phyloP scores from a whole-genome alignment of 106 monocot genomes.

The Triglochin maritima region DNA sequence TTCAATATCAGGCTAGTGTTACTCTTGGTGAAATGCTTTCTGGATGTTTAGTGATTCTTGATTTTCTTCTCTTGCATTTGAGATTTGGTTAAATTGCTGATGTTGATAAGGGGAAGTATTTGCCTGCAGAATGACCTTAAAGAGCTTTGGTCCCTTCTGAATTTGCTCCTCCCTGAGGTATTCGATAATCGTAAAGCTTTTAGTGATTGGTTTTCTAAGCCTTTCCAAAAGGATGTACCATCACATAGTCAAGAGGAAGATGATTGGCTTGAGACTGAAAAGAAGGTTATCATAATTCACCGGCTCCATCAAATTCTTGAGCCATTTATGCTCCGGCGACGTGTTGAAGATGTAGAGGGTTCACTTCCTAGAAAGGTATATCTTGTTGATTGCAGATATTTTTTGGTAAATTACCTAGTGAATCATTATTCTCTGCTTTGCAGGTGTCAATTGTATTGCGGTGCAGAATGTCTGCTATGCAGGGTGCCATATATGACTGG shows the following conservation, averaged over 20 bases:
- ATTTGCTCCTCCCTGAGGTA: conserved; percentile 94
- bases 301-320: conserved; percentile 95
- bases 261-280: conserved; percentile 97
- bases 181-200: conserved; percentile 95
- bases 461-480: conserved; percentile 95
- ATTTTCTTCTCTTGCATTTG: neutral
- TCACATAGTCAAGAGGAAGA: conserved; percentile 71
- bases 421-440: conserved; percentile 2
- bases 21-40: too few species aligned
- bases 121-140: conserved; percentile 83
- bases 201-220: conserved; percentile 99
- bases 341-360: conserved; percentile 98
- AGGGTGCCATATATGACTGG: conserved; percentile 96
- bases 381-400: neutral
- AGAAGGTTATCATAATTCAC: conserved; percentile 97
- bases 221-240: conserved; percentile 77
- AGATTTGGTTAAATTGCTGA: neutral
- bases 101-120: neutral
- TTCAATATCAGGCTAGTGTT: too few species aligned
- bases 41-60: too few species aligned
- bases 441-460: conserved; percentile 85
- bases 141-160: conserved; percentile 95
- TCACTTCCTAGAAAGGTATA: conserved; percentile 85
- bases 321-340: conserved; percentile 91
- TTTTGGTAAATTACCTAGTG: conserved; percentile 1